Base-by-base conservation (phyloP, 2,329 filamentous ascomycete genomes). In the Sporothrix phasma region DNA sequence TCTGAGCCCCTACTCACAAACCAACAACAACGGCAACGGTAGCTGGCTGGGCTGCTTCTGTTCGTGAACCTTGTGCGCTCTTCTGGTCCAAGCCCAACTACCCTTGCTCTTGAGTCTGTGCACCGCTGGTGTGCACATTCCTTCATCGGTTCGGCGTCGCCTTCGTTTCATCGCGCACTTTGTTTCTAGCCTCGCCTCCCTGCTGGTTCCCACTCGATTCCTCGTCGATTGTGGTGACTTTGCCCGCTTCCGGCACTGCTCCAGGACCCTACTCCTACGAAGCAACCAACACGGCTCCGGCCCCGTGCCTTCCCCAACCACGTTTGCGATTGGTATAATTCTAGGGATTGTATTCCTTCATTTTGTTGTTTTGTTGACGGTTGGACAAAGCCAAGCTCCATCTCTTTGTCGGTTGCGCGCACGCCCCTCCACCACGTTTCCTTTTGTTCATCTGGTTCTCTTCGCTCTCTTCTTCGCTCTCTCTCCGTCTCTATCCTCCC, bases 31-130 rank as follows among this genome's bases (percentile, higher is more conserved):
- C 39, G 15, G 3, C 34, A 13, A 37, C 34, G 15, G 11, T 13
- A 37, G 7, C 34, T 37, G 11, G 2, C 6, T 37, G n/a, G 37
- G 11, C 34, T 22, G 54, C 37, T 19, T 29, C 54, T 54, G 19
- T 58, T 58, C 37, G 34, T 58, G 54, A 29, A 58, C 22, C 31
- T n/a, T 26, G 13, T 15, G 34, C 10, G 7, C 8, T 1, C 26
- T 34, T 31, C 15, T 22, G 34, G 51, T n/a, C 31, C 17, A 19
- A 7, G 3, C 47, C 31, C 17, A 19, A 7, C 6, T 26, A 51
- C 34, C 19, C 37, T 59, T 61, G 26, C 58, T 37, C 49, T 61
- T 61, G 43, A 43, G 41, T 47, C 58, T 47, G 29, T 47, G 43
- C 56, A 59, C 31, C 56, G 22, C 39, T 31, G 24, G 24, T 46